A percentile compares a stretch with the other conserved stretches of the same genome.
phyloP scores from a whole-genome alignment of 805 yeast genomes.

The Kluyveromyces lactis region DNA sequence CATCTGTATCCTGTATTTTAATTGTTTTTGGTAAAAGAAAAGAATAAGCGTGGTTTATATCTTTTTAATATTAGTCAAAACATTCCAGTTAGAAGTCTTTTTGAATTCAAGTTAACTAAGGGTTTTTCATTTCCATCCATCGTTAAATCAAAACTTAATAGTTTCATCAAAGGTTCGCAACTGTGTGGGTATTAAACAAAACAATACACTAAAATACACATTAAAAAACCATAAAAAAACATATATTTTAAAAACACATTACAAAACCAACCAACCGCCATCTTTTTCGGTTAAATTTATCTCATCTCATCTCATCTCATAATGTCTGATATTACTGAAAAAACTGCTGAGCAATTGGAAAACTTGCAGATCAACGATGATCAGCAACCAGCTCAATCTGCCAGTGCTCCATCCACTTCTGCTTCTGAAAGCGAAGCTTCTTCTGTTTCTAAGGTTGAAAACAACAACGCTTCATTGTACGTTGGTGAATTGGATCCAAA shows the following conservation, averaged over 20 bases:
- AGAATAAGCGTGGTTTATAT: no score
- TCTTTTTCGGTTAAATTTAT: no score
- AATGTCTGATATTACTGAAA: slow-evolving; percentile 32
- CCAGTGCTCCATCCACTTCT: slow-evolving; percentile 15
- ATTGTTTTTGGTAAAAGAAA: no score
- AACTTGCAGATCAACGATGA: slow-evolving; percentile 27
- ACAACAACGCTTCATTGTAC: slow-evolving; percentile 76
- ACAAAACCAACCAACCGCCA: slow-evolving; percentile 3
- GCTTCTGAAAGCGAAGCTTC: slow-evolving; percentile 24
- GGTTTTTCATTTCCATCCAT: no score
- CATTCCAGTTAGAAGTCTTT: no score
- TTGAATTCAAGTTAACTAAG: no score
- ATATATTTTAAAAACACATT: neutral
- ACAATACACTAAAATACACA: slow-evolving; percentile 3
- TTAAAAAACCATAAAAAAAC: slow-evolving; percentile 2
- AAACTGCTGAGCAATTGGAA: slow-evolving; percentile 31
- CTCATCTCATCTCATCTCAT: neutral
- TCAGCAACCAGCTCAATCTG: slow-evolving; percentile 25
- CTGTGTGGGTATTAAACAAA: no score
- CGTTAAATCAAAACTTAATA: no score
- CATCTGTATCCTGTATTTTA: no score
- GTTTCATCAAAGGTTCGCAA: no score
- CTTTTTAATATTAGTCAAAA: no score
- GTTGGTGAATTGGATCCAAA: slow-evolving; percentile 94
- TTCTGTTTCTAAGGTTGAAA: slow-evolving; percentile 36